Evolutionary conservation across 2,329 filamentous ascomycete genomes (phyloP).

Genomic region (Fusarium coicis): DNA sequence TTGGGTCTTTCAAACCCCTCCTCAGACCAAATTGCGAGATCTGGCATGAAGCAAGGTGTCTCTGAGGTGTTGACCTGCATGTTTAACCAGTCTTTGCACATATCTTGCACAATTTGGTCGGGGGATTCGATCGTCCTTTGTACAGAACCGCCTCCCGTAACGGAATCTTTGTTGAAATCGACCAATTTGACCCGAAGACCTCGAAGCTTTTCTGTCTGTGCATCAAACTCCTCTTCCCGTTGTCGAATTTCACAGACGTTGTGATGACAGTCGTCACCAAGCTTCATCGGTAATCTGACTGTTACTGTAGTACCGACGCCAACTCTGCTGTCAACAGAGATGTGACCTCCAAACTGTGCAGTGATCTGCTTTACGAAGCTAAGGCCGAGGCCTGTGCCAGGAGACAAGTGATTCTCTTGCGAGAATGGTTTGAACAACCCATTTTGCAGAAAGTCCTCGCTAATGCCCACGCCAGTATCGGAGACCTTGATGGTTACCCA

Average conservation of each 20-base stretch:
- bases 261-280: neutral
- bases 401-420: slow-evolving; percentile 70
- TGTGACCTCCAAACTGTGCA: slow-evolving; percentile 65
- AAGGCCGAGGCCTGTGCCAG: slow-evolving; percentile 72
- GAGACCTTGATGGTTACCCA: slow-evolving; percentile 59
- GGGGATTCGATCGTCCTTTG: neutral
- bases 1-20: slow-evolving; percentile 2
- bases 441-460: slow-evolving; percentile 68
- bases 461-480: slow-evolving; percentile 75
- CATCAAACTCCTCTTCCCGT: slow-evolving; percentile 44
- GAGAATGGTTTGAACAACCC: slow-evolving; percentile 71
- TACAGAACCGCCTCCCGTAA: neutral
- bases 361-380: slow-evolving; percentile 72
- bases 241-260: neutral
- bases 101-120: slow-evolving; percentile 10
- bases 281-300: slow-evolving; percentile 47
- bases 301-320: slow-evolving; percentile 52
- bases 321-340: slow-evolving; percentile 63
- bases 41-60: slow-evolving; percentile 29
- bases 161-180: neutral
- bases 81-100: slow-evolving; percentile 21
- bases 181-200: slow-evolving; percentile 44
- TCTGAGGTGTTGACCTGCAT: slow-evolving; percentile 32
- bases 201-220: slow-evolving; percentile 43
- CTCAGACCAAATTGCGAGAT: slow-evolving; percentile 44